Conservation (phyloP, 352 stramenopile genomes). For the Globisporangium polare region DNA sequence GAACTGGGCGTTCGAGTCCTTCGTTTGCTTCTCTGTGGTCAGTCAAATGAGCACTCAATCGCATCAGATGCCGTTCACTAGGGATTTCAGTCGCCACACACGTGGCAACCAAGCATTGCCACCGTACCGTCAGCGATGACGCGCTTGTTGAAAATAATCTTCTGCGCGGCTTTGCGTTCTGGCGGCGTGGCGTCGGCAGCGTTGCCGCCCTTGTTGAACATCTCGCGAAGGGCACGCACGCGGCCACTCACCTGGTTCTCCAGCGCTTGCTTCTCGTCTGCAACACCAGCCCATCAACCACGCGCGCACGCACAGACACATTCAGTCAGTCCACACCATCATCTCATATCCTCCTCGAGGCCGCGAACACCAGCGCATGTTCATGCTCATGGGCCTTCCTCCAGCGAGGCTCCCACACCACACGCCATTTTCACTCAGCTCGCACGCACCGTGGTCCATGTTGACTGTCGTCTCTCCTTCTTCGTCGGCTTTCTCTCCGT, state of each 20-base stretch:
- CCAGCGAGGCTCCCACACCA: too few relatives aligned
- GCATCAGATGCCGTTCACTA: background rate
- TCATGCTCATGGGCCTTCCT: too few relatives aligned
- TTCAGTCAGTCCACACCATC: too few relatives aligned
- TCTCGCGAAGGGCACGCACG: conserved; percentile 55
- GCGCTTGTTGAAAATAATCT: conserved; percentile 21
- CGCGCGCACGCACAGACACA: background rate
- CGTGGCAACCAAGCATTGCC: background rate
- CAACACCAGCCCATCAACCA: conserved; percentile 1
- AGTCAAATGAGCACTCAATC: background rate
- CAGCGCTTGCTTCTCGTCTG: conserved; percentile 51
- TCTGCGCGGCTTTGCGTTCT: conserved; percentile 3
- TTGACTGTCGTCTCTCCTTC: background rate
- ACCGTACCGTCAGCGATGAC: conserved; percentile 16
- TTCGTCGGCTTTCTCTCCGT: background rate
- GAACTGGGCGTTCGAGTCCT: conserved; percentile 1
- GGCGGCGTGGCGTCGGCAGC: conserved; percentile 13
- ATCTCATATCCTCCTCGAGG: background rate
- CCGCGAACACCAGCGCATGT: background rate
- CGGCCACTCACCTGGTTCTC: conserved; percentile 38
- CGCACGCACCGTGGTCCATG: conserved; percentile 25
- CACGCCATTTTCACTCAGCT: background rate
- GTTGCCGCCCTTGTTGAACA: conserved; percentile 55
- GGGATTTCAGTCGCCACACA: background rate
- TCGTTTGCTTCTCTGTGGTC: conserved; percentile 10